Percentiles rank a stretch among this genome's conserved stretches.
Evolutionary conservation across 2,329 filamentous ascomycete genomes (phyloP).

Genomic region (Penicillium concentricum): DNA sequence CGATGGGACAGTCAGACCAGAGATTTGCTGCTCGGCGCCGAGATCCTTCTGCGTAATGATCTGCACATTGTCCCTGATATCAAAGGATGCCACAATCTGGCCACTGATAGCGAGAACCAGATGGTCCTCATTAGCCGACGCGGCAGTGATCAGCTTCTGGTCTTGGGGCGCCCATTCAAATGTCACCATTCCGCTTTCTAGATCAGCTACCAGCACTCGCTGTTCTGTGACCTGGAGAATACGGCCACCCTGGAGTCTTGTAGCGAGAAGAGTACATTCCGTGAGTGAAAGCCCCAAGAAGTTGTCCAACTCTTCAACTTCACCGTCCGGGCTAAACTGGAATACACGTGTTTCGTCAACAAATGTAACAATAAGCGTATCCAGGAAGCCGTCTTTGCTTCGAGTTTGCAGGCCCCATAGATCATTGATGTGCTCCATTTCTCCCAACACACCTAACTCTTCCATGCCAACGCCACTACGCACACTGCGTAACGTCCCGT

Average conservation of each 20-base stretch:
- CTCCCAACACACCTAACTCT: slow-evolving; percentile 76
- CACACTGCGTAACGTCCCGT: slow-evolving; percentile 85
- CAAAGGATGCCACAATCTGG: slow-evolving; percentile 67
- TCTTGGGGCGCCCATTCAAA: slow-evolving; percentile 49
- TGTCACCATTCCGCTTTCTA: slow-evolving; percentile 47
- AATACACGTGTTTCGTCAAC: slow-evolving; percentile 83
- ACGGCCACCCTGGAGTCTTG: slow-evolving; percentile 62
- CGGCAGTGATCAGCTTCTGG: slow-evolving; percentile 67
- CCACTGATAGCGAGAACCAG: slow-evolving; percentile 76
- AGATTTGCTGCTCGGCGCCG: slow-evolving; percentile 70
- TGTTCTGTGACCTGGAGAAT: slow-evolving; percentile 75
- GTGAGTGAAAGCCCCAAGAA: slow-evolving; percentile 70
- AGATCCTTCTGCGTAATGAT: slow-evolving; percentile 61
- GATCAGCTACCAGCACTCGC: slow-evolving; percentile 62
- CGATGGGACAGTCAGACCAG: slow-evolving; percentile 75
- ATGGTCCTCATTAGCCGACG: slow-evolving; percentile 69
- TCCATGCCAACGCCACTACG: slow-evolving; percentile 91
- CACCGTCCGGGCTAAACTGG: slow-evolving; percentile 68
- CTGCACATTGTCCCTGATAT: slow-evolving; percentile 59
- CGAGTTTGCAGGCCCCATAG: slow-evolving; percentile 66
- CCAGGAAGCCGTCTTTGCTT: slow-evolving; percentile 47
- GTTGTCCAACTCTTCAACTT: slow-evolving; percentile 80
- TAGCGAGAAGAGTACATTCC: slow-evolving; percentile 68
- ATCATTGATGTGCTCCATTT: slow-evolving; percentile 71
- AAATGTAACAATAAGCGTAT: slow-evolving; percentile 78